Percentiles rank a stretch among this genome's conserved stretches.
These are phyloP conservation scores for Grifola frondosa DNA, from an alignment of 1,284 basidiomycete species.

Conservation along the genomic window DNA sequence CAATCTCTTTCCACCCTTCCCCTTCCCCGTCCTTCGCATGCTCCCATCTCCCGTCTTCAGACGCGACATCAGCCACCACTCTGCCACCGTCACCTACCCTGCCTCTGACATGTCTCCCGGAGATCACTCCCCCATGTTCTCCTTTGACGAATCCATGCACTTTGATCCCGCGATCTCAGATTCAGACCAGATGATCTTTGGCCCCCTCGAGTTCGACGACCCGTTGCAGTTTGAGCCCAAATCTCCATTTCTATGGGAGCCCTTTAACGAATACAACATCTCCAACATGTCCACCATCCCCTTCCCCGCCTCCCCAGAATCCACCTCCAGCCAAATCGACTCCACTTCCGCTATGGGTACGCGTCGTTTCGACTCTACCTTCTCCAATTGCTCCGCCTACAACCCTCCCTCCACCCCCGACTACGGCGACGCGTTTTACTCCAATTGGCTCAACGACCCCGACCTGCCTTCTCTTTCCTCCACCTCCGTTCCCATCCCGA, in stretches of 20 bases:
- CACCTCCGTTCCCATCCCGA: constrained; percentile 54
- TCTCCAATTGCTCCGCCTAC: constrained; percentile 25
- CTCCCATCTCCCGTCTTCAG: constrained; percentile 34
- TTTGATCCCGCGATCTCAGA: constrained; percentile 33
- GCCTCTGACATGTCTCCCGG: constrained; percentile 40
- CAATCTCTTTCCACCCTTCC: constrained; percentile 22
- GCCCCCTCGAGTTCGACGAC: constrained; percentile 67
- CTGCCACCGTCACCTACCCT: constrained; percentile 29
- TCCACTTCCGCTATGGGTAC: constrained; percentile 21
- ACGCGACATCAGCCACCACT: constrained; percentile 30
- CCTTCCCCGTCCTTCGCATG: constrained; percentile 25
- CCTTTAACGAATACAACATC: constrained; percentile 22
- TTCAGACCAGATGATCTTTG: constrained; percentile 58
- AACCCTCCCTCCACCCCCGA: constrained; percentile 38
- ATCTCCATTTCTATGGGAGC: constrained; percentile 44
- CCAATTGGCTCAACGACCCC: constrained; percentile 59
- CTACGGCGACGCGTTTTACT: constrained; percentile 42
- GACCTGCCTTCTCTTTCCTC: constrained; percentile 44
- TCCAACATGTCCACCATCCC: constrained; percentile 25
- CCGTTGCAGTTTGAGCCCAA: constrained; percentile 35
- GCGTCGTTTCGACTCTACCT: constrained; percentile 25
- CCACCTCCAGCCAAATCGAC: constrained; percentile 31
- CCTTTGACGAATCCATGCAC: constrained; percentile 46
- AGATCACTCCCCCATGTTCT: constrained; percentile 42
- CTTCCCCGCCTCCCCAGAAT: constrained; percentile 37